Base-by-base conservation (phyloP, 495 filamentous ascomycete genomes). In the Cairneyella variabilis region DNA sequence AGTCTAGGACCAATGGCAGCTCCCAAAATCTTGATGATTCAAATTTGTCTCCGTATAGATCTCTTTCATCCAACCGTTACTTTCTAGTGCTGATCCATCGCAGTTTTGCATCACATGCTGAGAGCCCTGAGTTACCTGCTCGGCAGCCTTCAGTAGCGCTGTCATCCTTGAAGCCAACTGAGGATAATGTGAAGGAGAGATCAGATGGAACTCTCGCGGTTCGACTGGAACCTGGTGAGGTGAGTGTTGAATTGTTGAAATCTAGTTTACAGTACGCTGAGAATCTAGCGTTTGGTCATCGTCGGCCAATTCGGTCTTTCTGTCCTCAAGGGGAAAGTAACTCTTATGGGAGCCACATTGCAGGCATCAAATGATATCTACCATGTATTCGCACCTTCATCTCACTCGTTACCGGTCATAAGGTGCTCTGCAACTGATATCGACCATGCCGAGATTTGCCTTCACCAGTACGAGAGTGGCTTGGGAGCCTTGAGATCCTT, bases 391-490 rank as follows among this genome's bases (percentile, higher is more conserved):
- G 85, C 86, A 26, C 85, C 88, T 10, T 82, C 78, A 32, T 90
- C 85, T 8, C 89, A 93, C 66, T 83, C 89, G 5, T 69, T 93
- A 14, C 89, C 89, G 1, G 75, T 85, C 9, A 79, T 95, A 42
- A 76, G 82, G 47, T 83, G 78, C 14, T 70, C 68, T 16, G 65
- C 74, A 20, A 72, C 78, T 0, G 63, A 69, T 20, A 58, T 69
- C 30, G 65, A 79, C 0, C 71, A 74, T 12, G 63, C 90, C 36
- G 75, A 79, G 45, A 58, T 87, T 20, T 64, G 59, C 5, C 55
- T 70, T 2, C 67, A 73, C 54, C 80, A 83, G 7, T 76, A 71
- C 40, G 69, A 76, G 12, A 74, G 63, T n/a, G 70, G 75, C 2
- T 64, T 93, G 6, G 70, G 74, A 37, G 72, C 74, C 27, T 69